These are phyloP conservation scores for Margaritispora aquatica DNA, from an alignment of 495 filamentous ascomycete species.

Conservation along the genomic window DNA sequence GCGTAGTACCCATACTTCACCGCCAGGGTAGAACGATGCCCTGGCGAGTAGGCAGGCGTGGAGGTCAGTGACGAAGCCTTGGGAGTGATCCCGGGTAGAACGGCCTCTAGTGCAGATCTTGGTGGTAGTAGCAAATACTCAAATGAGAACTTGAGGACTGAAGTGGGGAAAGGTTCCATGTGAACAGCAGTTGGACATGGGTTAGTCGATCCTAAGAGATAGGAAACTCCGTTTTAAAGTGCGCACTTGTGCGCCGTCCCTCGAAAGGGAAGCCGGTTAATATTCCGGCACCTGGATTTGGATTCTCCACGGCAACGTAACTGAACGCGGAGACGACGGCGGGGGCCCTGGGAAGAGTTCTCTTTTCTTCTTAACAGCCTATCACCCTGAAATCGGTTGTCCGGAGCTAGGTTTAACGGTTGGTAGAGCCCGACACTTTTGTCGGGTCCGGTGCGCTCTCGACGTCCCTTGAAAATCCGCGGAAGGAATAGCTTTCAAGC, in stretches of 20 bases:
- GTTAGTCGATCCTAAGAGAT: conserved; percentile 63
- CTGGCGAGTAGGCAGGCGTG: conserved; percentile 32
- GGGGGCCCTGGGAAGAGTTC: conserved; percentile 65
- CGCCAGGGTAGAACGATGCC: conserved; percentile 51
- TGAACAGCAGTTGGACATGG: conserved; percentile 65
- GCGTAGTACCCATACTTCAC: conserved; percentile 57
- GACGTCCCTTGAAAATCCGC: conserved; percentile 66
- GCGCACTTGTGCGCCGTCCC: conserved; percentile 48
- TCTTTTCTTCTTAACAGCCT: conserved; percentile 62
- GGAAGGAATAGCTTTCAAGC: conserved; percentile 62
- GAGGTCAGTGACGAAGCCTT: conserved; percentile 50
- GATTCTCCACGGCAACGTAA: conserved; percentile 41
- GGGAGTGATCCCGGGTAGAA: conserved; percentile 61
- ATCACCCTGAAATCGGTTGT: conserved; percentile 53
- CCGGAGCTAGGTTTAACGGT: conserved; percentile 51
- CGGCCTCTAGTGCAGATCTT: conserved; percentile 67
- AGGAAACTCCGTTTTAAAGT: conserved; percentile 60
- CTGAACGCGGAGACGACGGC: conserved; percentile 31
- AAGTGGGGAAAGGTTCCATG: conserved; percentile 67
- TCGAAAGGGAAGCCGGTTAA: conserved; percentile 67
- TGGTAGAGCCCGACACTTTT: conserved; percentile 60
- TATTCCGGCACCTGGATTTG: conserved; percentile 52
- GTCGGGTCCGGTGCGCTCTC: conserved; percentile 57
- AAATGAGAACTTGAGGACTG: conserved; percentile 69
- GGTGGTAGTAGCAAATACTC: conserved; percentile 72